Evolutionary conservation across 805 yeast genomes (phyloP).

Genomic region (Ogataea neopini): DNA sequence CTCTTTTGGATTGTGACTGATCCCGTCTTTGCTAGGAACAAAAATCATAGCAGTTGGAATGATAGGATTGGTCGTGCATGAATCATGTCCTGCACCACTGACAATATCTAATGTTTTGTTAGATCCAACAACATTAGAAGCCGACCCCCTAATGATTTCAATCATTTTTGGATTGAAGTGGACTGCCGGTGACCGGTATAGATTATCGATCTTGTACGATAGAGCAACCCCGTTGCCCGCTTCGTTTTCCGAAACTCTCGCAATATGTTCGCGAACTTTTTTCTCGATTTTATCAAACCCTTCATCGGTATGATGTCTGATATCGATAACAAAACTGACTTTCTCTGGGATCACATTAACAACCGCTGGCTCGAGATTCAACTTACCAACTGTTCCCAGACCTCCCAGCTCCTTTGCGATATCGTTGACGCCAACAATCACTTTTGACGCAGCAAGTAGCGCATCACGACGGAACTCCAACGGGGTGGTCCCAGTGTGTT

Average conservation of each 20-base stretch:
- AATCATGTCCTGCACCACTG: conserved; percentile 78
- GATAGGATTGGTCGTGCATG: conserved; percentile 54
- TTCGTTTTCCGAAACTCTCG: conserved; percentile 23
- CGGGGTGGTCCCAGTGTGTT: conserved; percentile 77
- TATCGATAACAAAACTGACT: conserved; percentile 60
- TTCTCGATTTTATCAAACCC: conserved; percentile 36
- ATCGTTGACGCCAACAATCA: conserved; percentile 57
- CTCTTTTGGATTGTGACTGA: conserved; percentile 67
- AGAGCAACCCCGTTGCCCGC: conserved; percentile 41
- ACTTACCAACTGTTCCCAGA: conserved; percentile 57
- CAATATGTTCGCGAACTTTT: conserved; percentile 33
- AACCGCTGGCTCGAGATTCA: conserved; percentile 58
- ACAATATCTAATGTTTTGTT: conserved; percentile 47
- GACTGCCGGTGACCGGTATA: conserved; percentile 56
- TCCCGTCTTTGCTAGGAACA: conserved; percentile 66
- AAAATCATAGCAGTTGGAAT: conserved; percentile 76
- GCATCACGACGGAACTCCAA: conserved; percentile 62
- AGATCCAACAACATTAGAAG: conserved; percentile 49
- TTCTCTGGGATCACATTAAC: conserved; percentile 68
- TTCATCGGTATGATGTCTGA: conserved; percentile 47
- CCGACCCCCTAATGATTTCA: conserved; percentile 52
- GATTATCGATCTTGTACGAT: conserved; percentile 32
- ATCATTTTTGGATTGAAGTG: conserved; percentile 55
- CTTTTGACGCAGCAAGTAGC: conserved; percentile 54
- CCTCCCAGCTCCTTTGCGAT: conserved; percentile 55